phyloP scores from a whole-genome alignment of 2,329 filamentous ascomycete species.

The Ophiostoma ulmi region DNA sequence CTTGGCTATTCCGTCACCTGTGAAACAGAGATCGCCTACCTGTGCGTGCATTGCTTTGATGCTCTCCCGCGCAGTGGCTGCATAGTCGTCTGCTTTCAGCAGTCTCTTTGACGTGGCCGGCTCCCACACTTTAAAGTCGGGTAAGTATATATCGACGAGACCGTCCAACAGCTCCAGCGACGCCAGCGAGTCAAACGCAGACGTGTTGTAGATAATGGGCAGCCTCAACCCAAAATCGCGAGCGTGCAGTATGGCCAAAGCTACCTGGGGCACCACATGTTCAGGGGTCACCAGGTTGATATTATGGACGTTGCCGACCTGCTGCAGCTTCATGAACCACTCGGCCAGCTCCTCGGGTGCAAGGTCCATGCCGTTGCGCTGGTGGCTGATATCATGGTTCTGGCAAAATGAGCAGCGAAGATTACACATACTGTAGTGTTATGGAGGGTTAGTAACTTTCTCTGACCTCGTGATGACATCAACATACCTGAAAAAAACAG shows the following conservation, averaged over 20 bases:
- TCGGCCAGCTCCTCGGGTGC: conserved; percentile 69
- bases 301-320: conserved; percentile 77
- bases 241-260: conserved; percentile 68
- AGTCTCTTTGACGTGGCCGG: conserved; percentile 60
- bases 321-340: conserved; percentile 79
- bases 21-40: conserved; percentile 79
- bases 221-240: conserved; percentile 62
- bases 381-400: conserved; percentile 78
- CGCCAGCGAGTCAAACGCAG: conserved; percentile 69
- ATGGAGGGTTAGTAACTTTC: not conserved
- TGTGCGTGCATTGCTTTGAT: conserved; percentile 75
- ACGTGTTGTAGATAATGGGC: conserved; percentile 82
- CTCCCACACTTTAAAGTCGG: conserved; percentile 82
- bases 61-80: conserved; percentile 65
- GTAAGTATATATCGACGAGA: conserved; percentile 79
- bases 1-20: conserved; percentile 73
- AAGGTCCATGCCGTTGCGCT: conserved; percentile 73
- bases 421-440: conserved; percentile 47
- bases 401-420: conserved; percentile 72
- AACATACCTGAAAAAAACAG: conserved; percentile 73
- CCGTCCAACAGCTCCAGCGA: conserved; percentile 70
- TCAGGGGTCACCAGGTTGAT: conserved; percentile 86
- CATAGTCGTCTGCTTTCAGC: conserved; percentile 74
- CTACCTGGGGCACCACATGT: conserved; percentile 80
- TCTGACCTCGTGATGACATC: not conserved